Evolutionary conservation across 257 asterid genomes (phyloP).

Genomic region (Datura wrightii): DNA sequence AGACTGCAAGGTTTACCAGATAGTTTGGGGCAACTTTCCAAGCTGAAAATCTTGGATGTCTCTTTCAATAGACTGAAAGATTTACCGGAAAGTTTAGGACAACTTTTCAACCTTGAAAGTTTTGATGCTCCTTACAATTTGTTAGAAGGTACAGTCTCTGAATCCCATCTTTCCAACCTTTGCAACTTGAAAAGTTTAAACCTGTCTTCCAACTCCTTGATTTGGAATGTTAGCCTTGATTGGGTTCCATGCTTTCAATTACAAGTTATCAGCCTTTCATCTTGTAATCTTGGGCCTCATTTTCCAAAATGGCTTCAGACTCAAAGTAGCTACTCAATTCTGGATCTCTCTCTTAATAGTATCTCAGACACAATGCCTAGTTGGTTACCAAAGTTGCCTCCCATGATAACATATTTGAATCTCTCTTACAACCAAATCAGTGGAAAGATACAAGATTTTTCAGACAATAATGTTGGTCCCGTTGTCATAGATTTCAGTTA

Average conservation of each 20-base stretch:
- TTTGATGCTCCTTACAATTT: slow-evolving; percentile 36
- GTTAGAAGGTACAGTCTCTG: slow-evolving; percentile 41
- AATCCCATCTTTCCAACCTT: slow-evolving; percentile 38
- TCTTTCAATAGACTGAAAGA: slow-evolving; percentile 17
- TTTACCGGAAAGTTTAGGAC: slow-evolving; percentile 31
- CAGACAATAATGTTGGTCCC: not conserved
- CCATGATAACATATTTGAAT: slow-evolving; percentile 30
- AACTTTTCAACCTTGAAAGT: slow-evolving; percentile 36
- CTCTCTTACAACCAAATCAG: slow-evolving; percentile 46
- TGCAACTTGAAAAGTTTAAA: slow-evolving; percentile 31
- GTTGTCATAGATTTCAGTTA: slow-evolving; percentile 33
- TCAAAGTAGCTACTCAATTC: slow-evolving; percentile 26
- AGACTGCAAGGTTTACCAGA: slow-evolving; percentile 15
- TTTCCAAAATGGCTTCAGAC: slow-evolving; percentile 52
- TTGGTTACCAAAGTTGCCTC: slow-evolving; percentile 49
- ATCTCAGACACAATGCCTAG: slow-evolving; percentile 42
- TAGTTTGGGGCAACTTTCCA: slow-evolving; percentile 28
- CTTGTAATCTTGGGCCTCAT: slow-evolving; percentile 42
- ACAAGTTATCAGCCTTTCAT: slow-evolving; percentile 22
- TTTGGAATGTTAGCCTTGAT: slow-evolving; percentile 24
- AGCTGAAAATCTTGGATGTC: not conserved
- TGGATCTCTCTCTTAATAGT: slow-evolving; percentile 44
- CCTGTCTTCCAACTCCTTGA: slow-evolving; percentile 40
- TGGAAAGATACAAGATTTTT: slow-evolving; percentile 42
- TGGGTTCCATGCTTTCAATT: slow-evolving; percentile 45